A percentile compares a stretch with the other conserved stretches of the same genome.
phyloP scores from a whole-genome alignment of 352 stramenopile species.

The Phytophthora citricola region DNA sequence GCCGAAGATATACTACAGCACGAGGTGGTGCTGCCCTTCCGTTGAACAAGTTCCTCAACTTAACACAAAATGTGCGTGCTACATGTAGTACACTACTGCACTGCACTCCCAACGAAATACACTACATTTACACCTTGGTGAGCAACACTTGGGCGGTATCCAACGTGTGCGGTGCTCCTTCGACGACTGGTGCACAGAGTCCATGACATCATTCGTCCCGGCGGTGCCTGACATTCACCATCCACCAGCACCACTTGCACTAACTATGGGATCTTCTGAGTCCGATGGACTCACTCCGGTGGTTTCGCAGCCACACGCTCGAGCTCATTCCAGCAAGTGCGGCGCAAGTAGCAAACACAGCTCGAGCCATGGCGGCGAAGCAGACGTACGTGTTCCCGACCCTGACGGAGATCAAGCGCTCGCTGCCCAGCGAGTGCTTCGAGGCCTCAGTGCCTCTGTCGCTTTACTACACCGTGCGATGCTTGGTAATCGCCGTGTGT shows the following conservation, averaged over 20 bases:
- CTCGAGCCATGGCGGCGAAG: slow-evolving; percentile 31
- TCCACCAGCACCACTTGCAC: slow-evolving; percentile 13
- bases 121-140: slow-evolving; percentile 11
- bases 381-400: slow-evolving; percentile 70
- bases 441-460: slow-evolving; percentile 74
- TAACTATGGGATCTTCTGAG: slow-evolving; percentile 29
- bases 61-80: slow-evolving; percentile 16
- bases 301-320: slow-evolving; percentile 26
- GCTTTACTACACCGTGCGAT: slow-evolving; percentile 76
- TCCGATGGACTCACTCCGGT: slow-evolving; percentile 6
- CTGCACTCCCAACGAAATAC: slow-evolving; percentile 12
- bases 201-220: slow-evolving; percentile 23
- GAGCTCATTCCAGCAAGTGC: slow-evolving; percentile 32
- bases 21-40: slow-evolving; percentile 78
- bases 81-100: slow-evolving; percentile 18
- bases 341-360: slow-evolving; percentile 3
- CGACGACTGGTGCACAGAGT: slow-evolving; percentile 14
- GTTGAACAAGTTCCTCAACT: slow-evolving; percentile 20
- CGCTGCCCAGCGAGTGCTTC: slow-evolving; percentile 74
- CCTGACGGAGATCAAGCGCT: slow-evolving; percentile 84
- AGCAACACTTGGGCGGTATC: background rate
- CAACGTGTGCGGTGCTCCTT: slow-evolving; percentile 13
- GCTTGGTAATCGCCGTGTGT: slow-evolving; percentile 50
- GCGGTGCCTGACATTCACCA: slow-evolving; percentile 30
- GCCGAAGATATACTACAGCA: slow-evolving; percentile 88